Conservation (phyloP, 352 stramenopile genomes). For the Phytophthora sp. region DNA sequence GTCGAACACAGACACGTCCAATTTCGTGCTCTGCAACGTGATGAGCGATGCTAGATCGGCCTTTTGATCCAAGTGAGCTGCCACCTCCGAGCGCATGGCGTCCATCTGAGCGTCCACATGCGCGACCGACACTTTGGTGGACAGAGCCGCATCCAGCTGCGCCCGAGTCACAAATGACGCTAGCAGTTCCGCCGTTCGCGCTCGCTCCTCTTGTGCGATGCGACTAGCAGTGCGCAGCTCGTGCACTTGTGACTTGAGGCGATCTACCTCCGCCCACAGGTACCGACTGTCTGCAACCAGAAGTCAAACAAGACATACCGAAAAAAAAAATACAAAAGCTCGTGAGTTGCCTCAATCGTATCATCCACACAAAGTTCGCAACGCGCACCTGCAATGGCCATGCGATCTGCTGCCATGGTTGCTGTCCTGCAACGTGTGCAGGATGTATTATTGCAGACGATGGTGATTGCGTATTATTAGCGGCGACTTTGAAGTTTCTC, state of each 20-base stretch:
- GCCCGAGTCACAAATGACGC: slow-evolving; percentile 59
- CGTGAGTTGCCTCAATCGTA: not conserved
- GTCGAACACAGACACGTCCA: slow-evolving; percentile 73
- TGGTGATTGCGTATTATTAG: slow-evolving; percentile 6
- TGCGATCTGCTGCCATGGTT: slow-evolving; percentile 17
- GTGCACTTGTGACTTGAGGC: slow-evolving; percentile 57
- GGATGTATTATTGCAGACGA: not conserved
- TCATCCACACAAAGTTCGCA: not conserved
- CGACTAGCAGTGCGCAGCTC: slow-evolving; percentile 42
- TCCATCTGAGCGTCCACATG: slow-evolving; percentile 44
- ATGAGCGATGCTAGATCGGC: slow-evolving; percentile 39
- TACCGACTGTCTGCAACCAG: slow-evolving; percentile 45
- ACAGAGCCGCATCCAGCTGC: slow-evolving; percentile 67
- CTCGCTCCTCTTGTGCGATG: slow-evolving; percentile 33
- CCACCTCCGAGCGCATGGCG: slow-evolving; percentile 38
- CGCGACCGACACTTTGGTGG: slow-evolving; percentile 58
- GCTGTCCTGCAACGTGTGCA: not conserved
- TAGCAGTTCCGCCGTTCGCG: slow-evolving; percentile 40
- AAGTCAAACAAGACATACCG: not conserved
- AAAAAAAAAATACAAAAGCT: not conserved
- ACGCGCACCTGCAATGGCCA: slow-evolving; percentile 32
- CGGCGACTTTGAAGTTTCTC: too few relatives aligned
- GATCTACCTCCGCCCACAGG: slow-evolving; percentile 64
- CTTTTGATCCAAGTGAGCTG: slow-evolving; percentile 44
- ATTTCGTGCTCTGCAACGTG: slow-evolving; percentile 52